These are phyloP conservation scores for Malus hybrid DNA, from an alignment of 331 rosid species.

Conservation along the genomic window DNA sequence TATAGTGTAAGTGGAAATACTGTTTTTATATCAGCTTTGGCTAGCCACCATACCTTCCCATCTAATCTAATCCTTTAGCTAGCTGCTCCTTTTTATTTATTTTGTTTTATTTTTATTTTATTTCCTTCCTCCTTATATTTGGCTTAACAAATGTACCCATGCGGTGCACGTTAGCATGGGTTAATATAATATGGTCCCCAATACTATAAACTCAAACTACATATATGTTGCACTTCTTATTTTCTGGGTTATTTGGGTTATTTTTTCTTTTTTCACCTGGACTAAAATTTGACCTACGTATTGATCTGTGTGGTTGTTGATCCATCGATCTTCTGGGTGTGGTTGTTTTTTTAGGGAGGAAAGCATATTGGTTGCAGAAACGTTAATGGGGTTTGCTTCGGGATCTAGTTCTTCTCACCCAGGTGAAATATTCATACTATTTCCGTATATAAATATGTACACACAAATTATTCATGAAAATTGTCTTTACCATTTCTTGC, in stretches of 20 bases:
- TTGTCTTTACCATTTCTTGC: background rate
- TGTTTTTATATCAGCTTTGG: constrained; percentile 42
- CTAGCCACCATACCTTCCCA: constrained; percentile 42
- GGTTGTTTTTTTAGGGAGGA: constrained; percentile 38
- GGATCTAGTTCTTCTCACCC: constrained; percentile 31
- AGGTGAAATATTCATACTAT: constrained; percentile 26
- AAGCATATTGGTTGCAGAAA: constrained; percentile 29
- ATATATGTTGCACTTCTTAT: constrained; percentile 6
- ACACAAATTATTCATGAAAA: background rate
- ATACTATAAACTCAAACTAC: constrained; percentile 9
- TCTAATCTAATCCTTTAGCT: constrained; percentile 24
- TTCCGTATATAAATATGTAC: background rate
- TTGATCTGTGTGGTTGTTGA: constrained; percentile 13
- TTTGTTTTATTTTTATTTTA: background rate
- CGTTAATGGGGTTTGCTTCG: constrained; percentile 13
- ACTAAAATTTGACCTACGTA: constrained; percentile 9
- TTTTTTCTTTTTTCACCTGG: background rate
- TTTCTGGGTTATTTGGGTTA: background rate
- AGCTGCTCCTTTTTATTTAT: background rate
- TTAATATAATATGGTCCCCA: constrained; percentile 56
- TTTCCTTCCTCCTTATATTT: constrained; percentile 20
- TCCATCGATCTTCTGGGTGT: constrained; percentile 19
- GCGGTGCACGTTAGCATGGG: constrained; percentile 63
- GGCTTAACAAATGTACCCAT: constrained; percentile 43
- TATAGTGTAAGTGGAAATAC: constrained; percentile 49